Conservation (phyloP, 1,139 yeast genomes). For the Lodderomyces metapsilosis region DNA sequence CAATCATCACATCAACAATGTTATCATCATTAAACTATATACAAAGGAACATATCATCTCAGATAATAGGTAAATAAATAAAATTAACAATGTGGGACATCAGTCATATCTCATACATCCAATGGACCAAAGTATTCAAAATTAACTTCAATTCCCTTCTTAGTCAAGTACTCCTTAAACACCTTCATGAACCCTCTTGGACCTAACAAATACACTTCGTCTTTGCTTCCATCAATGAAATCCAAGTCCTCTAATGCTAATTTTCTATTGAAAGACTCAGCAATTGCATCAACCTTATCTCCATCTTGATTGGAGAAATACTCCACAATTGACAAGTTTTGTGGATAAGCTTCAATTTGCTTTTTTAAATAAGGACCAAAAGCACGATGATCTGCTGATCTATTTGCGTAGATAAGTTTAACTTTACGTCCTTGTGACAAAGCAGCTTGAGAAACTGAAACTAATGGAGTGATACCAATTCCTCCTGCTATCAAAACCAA, state of each 20-base stretch:
- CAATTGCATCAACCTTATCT: conserved; percentile 4
- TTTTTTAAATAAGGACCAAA: conserved; percentile 24
- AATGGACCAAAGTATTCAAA: conserved; percentile 17
- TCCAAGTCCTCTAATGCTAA: conserved; percentile 18
- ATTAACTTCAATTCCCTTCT: conserved; percentile 13
- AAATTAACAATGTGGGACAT: no score
- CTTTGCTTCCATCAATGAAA: conserved; percentile 11
- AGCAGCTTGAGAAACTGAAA: conserved; percentile 49
- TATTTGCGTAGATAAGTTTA: conserved; percentile 30
- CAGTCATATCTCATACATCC: conserved; percentile 10
- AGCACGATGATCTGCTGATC: conserved; percentile 22
- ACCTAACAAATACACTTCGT: conserved; percentile 33
- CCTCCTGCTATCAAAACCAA: conserved; percentile 57
- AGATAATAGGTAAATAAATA: no score
- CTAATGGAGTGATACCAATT: conserved; percentile 66
- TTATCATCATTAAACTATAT: no score
- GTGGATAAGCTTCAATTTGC: conserved; percentile 17
- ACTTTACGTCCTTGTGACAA: conserved; percentile 25
- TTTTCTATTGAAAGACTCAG: conserved; percentile 5
- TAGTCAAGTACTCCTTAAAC: conserved; percentile 18
- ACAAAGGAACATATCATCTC: no score
- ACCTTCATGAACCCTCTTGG: conserved; percentile 34
- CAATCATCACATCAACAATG: no score
- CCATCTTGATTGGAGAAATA: conserved; percentile 17
- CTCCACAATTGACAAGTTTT: conserved; percentile 22